Evolutionary conservation across 768 basidiomycete species (phyloP).

Genomic region (Gloeopeniophorella convolvens): DNA sequence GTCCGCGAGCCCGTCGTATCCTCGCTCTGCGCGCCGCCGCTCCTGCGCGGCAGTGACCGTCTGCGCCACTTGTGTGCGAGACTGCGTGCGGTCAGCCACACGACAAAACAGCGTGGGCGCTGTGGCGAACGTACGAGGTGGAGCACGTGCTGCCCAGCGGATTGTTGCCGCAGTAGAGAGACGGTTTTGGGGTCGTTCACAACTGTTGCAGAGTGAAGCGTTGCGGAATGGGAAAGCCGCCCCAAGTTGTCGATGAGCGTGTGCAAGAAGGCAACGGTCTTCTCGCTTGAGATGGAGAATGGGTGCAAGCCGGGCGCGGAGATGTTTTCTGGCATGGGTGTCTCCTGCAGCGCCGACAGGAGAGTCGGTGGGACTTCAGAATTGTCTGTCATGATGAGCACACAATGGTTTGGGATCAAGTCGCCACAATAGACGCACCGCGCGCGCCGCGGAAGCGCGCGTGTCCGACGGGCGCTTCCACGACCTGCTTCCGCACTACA

Average conservation of each 20-base stretch:
- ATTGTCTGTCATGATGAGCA: conserved; percentile 9
- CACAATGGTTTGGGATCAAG: not conserved
- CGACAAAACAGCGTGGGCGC: not conserved
- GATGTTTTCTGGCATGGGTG: conserved; percentile 1
- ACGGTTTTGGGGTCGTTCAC: conserved; percentile 17
- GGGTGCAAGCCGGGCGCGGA: not conserved
- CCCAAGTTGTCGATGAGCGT: conserved; percentile 11
- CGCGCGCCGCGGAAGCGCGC: no score
- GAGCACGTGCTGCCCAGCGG: conserved; percentile 7
- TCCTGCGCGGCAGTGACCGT: conserved; percentile 9
- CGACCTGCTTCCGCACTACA: no score
- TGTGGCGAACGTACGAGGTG: conserved; percentile 17
- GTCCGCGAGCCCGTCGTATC: conserved; percentile 12
- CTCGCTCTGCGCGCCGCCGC: not conserved
- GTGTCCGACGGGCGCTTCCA: no score
- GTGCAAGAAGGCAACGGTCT: conserved; percentile 10
- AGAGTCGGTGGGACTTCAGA: conserved; percentile 5
- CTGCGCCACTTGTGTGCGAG: conserved; percentile 12
- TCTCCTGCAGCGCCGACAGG: conserved; percentile 10
- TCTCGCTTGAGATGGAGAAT: conserved; percentile 11
- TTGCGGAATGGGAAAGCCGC: conserved; percentile 3
- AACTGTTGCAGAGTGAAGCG: conserved; percentile 9
- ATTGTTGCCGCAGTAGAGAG: conserved; percentile 17
- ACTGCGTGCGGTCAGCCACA: conserved; percentile 2
- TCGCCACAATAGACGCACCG: not conserved